A percentile compares a stretch with the other conserved stretches of the same genome.
phyloP scores from a whole-genome alignment of 2,329 filamentous ascomycete genomes.

The Chlorencoelia australis region DNA sequence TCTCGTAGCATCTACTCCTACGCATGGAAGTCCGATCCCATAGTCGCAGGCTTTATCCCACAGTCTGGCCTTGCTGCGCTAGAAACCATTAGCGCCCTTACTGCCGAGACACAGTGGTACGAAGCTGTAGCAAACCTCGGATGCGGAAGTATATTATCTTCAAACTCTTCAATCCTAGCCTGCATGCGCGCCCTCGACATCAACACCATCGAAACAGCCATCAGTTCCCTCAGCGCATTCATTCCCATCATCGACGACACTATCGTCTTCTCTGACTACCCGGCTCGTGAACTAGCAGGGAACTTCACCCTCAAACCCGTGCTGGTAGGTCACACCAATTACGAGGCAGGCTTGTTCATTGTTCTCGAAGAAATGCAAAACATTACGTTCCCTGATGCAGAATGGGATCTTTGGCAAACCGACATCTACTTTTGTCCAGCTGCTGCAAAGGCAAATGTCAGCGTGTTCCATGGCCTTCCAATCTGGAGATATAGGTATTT shows the following conservation, averaged over 20 bases:
- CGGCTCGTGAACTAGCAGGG: slow-evolving; percentile 1
- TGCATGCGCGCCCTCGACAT: slow-evolving; percentile 9
- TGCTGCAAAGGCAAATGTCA: slow-evolving; percentile 19
- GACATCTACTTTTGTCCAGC: slow-evolving; percentile 28
- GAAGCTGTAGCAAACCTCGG: slow-evolving; percentile 11
- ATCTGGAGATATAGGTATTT: slow-evolving; percentile 31
- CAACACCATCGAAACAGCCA: slow-evolving; percentile 3
- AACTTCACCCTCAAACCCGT: slow-evolving; percentile 18
- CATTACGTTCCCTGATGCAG: slow-evolving; percentile 12
- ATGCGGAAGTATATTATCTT: slow-evolving; percentile 12
- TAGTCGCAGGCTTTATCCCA: slow-evolving; percentile 16
- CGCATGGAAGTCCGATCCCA: slow-evolving; percentile 18
- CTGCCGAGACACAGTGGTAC: slow-evolving; percentile 11
- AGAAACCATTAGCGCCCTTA: slow-evolving; percentile 8
- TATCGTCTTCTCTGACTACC: slow-evolving; percentile 12
- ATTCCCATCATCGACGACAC: slow-evolving; percentile 12
- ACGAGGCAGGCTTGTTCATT: slow-evolving; percentile 27
- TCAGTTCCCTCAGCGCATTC: slow-evolving; percentile 5
- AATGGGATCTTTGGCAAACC: slow-evolving; percentile 24
- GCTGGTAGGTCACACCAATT: slow-evolving; percentile 27
- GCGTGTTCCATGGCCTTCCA: slow-evolving; percentile 19
- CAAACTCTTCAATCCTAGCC: slow-evolving; percentile 5
- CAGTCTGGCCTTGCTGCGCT: slow-evolving; percentile 32
- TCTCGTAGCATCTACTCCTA: too few species aligned
- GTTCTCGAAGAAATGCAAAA: slow-evolving; percentile 14